Conservation (phyloP, 192 early-diverging fungal species). For the Dissophora ornata region DNA sequence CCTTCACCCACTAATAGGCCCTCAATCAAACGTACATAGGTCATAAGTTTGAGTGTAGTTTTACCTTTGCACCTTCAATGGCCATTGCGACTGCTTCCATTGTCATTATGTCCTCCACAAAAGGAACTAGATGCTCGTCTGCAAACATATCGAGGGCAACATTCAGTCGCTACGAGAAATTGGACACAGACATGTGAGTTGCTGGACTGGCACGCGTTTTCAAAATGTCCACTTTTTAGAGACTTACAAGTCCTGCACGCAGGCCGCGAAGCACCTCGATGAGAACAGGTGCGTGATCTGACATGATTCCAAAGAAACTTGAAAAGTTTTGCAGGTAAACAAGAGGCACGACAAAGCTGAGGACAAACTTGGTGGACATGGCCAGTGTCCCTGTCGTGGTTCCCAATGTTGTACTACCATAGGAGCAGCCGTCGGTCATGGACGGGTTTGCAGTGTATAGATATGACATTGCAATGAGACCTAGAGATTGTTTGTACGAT, state of each 20-base stretch:
- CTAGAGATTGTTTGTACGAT: no score
- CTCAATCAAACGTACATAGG: no score
- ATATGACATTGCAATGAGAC: slow-evolving; percentile 51
- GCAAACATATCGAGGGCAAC: slow-evolving; percentile 59
- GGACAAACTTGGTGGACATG: slow-evolving; percentile 55
- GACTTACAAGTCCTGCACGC: slow-evolving; percentile 36
- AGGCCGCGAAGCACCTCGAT: slow-evolving; percentile 57
- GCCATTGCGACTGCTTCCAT: slow-evolving; percentile 65
- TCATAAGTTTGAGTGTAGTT: no score
- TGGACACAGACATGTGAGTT: neutral
- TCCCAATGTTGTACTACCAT: slow-evolving; percentile 36
- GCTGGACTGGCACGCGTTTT: neutral
- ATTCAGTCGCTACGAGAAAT: slow-evolving; percentile 30
- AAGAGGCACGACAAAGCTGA: slow-evolving; percentile 61
- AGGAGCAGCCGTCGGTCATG: slow-evolving; percentile 34
- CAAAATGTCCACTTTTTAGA: neutral
- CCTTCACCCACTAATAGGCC: no score
- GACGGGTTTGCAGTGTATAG: slow-evolving; percentile 45
- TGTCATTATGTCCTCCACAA: slow-evolving; percentile 63
- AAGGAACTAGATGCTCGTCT: slow-evolving; percentile 55
- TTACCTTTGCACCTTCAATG: slow-evolving; percentile 62
- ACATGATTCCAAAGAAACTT: slow-evolving; percentile 59
- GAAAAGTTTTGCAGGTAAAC: slow-evolving; percentile 63
- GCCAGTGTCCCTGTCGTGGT: slow-evolving; percentile 32
- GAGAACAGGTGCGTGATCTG: slow-evolving; percentile 59